phyloP scores from a whole-genome alignment of 1,139 yeast species.

The Yamadazyma triangularis region DNA sequence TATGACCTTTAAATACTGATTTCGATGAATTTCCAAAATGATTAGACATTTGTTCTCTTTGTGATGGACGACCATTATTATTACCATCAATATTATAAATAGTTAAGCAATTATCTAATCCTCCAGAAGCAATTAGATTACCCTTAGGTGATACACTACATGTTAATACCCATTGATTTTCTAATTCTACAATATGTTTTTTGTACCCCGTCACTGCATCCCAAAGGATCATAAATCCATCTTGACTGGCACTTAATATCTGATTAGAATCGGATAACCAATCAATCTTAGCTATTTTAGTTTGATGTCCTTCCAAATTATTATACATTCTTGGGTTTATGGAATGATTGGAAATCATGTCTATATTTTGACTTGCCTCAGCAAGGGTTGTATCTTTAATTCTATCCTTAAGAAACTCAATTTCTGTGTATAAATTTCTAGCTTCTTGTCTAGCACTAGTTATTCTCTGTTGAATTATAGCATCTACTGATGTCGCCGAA shows the following conservation, averaged over 20 bases:
- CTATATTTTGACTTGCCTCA: slow-evolving; percentile 30
- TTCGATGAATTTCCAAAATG: slow-evolving; percentile 17
- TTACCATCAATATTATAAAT: slow-evolving; percentile 47
- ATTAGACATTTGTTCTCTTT: not conserved
- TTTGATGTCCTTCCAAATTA: slow-evolving; percentile 67
- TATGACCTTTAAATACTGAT: slow-evolving; percentile 68
- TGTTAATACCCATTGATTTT: slow-evolving; percentile 74
- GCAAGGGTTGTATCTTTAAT: slow-evolving; percentile 45
- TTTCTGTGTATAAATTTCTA: slow-evolving; percentile 42
- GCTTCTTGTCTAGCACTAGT: slow-evolving; percentile 42
- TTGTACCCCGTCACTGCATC: slow-evolving; percentile 73
- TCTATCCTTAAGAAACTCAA: slow-evolving; percentile 37
- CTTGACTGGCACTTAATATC: slow-evolving; percentile 76
- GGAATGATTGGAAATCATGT: slow-evolving; percentile 26
- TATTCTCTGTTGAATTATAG: slow-evolving; percentile 1
- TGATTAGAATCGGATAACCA: slow-evolving; percentile 63
- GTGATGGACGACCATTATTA: not conserved
- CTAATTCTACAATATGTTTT: slow-evolving; percentile 61
- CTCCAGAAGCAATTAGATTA: slow-evolving; percentile 70
- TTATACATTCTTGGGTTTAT: slow-evolving; percentile 31
- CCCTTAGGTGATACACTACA: slow-evolving; percentile 72
- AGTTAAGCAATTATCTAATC: slow-evolving; percentile 75
- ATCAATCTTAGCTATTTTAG: slow-evolving; percentile 63
- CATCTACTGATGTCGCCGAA: too few species aligned
- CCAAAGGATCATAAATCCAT: slow-evolving; percentile 84